Evolutionary conservation across 129 eudicot genomes (phyloP).

Genomic region (Lonicera japonica): DNA sequence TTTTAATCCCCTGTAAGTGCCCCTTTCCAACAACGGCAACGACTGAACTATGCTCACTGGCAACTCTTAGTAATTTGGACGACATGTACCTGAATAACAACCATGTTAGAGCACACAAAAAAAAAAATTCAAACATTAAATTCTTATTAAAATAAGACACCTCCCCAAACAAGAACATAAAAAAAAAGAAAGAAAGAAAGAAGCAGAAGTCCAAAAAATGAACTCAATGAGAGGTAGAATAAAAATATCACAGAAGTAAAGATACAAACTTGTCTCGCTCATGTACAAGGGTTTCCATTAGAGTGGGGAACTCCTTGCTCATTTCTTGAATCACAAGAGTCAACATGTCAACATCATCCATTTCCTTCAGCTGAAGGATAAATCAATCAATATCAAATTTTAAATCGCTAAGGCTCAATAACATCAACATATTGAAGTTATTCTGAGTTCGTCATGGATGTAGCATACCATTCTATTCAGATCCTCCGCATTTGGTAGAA

Average conservation of each 20-base stretch:
- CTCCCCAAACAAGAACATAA: too few relatives aligned
- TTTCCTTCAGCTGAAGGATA: conserved; percentile 74
- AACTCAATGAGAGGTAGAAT: too few relatives aligned
- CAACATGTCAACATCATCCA: conserved; percentile 91
- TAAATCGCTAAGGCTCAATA: not conserved
- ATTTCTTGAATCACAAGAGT: conserved; percentile 88
- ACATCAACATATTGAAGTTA: not conserved
- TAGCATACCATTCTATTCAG: conserved; percentile 61
- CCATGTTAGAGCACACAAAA: conserved; percentile 4
- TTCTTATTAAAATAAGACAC: too few relatives aligned
- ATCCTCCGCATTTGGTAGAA: conserved; percentile 64
- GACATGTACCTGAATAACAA: conserved; percentile 84
- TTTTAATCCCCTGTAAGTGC: conserved; percentile 82
- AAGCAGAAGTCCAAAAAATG: too few relatives aligned
- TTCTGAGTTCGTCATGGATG: too few relatives aligned
- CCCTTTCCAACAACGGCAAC: conserved; percentile 99
- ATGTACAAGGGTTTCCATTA: conserved; percentile 92
- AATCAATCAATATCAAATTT: conserved; percentile 12
- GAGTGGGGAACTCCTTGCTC: conserved; percentile 88
- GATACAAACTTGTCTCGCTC: conserved; percentile 84
- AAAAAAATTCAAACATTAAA: too few relatives aligned
- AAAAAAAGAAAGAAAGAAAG: too few relatives aligned
- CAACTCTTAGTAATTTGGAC: conserved; percentile 61
- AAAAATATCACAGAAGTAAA: conserved; percentile 12
- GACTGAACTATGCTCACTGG: conserved; percentile 77